Evolutionary conservation across 345 rosid species (phyloP), one percentile per base, ranked within the genome.

Genomic region (Eucalyptus brandiana): DNA sequence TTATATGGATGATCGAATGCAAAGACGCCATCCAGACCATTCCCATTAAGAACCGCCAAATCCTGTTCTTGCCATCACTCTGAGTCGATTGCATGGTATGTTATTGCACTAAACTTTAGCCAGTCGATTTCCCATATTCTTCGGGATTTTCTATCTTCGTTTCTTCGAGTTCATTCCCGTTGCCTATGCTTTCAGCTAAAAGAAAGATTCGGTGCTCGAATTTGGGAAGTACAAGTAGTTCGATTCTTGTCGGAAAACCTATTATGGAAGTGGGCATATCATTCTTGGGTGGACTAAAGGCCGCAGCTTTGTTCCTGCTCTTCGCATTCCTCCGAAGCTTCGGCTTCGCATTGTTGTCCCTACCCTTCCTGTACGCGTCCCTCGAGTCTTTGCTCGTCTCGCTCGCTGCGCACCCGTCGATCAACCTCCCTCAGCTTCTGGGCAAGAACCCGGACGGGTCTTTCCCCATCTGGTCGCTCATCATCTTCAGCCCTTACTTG

Each of bases 381-480:
- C 45, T 94, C 76, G 92, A 93, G 16, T 92, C 93, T 23, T 60
- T 91, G 28, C 87, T 87, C 7, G 87, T 93, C 30, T 90, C 93
- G 12, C 37, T 93, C 19, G 94, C 95, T 58, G 89, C 95, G n/a
- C 95, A 91, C 49, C 94, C 94, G 8, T 92, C 86, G 40, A 91
- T 93, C 91, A 89, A 94, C 86, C 92, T 93, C 42, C 95, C 95
- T 19, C 87, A 91, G 91, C 94, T 96, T 83, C 88, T 96, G 86
- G 95, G 96, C 34, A 96, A 95, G 91, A 92, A 89, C 80, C 90
- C 92, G 54, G 96, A 96, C 92, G 98, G 97, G 89, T 89, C 90
- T 45, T 93, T 96, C 54, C 96, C 97, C 9, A 87, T 94, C 87
- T 95, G 96, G 96, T 93, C 98, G 2, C 12, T 80, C 14, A 42